Conservation (phyloP, 352 stramenopile species). For the Globisporangium okanoganense region DNA sequence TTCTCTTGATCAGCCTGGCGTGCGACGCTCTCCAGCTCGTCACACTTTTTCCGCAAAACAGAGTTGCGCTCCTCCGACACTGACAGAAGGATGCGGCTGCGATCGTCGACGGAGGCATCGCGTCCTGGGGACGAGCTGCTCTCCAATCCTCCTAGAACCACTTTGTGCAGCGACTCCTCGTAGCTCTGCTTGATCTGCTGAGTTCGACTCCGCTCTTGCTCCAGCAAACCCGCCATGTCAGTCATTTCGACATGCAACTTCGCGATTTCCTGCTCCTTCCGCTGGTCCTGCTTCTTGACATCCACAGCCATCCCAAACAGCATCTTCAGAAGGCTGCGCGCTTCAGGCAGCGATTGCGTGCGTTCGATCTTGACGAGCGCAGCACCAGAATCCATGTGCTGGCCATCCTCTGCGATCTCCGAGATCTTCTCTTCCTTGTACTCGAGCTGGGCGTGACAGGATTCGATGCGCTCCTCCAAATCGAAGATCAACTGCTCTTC, state of each 20-base stretch:
- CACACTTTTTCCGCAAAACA: slow-evolving; percentile 68
- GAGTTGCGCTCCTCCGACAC: slow-evolving; percentile 76
- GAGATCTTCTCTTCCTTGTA: slow-evolving; percentile 90
- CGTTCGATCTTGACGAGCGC: slow-evolving; percentile 78
- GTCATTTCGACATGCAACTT: slow-evolving; percentile 72
- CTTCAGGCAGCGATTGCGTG: slow-evolving; percentile 79
- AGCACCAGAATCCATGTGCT: slow-evolving; percentile 32
- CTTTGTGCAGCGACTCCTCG: slow-evolving; percentile 77
- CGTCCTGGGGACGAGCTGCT: slow-evolving; percentile 11
- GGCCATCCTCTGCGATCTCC: slow-evolving; percentile 62
- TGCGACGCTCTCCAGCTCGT: slow-evolving; percentile 57
- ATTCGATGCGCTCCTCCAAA: slow-evolving; percentile 84
- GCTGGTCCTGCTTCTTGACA: slow-evolving; percentile 84
- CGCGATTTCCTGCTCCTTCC: slow-evolving; percentile 71
- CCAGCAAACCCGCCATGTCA: slow-evolving; percentile 52
- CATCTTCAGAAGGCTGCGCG: slow-evolving; percentile 77
- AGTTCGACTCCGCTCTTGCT: slow-evolving; percentile 71
- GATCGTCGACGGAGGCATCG: slow-evolving; percentile 37
- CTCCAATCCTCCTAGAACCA: slow-evolving; percentile 45
- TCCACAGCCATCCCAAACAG: slow-evolving; percentile 86
- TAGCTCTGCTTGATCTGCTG: slow-evolving; percentile 81
- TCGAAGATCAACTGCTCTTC: slow-evolving; percentile 81
- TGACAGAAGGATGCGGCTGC: slow-evolving; percentile 59
- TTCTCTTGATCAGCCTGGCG: slow-evolving; percentile 43
- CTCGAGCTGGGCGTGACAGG: slow-evolving; percentile 79